phyloP scores from a whole-genome alignment of 441 rosid species.

The Arabidopsis lyrata region DNA sequence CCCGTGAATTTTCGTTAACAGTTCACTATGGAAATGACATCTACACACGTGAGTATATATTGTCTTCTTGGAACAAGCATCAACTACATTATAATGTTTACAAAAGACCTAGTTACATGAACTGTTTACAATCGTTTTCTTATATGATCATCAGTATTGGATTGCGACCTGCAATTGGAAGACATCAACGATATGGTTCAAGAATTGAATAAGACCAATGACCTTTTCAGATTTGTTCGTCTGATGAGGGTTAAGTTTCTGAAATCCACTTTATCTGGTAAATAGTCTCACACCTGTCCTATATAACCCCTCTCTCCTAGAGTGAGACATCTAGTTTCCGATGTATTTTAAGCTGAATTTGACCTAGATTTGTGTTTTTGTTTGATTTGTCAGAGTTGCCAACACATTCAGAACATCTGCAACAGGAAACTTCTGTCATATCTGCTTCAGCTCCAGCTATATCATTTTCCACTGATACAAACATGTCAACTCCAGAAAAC shows the following conservation, averaged over 20 bases:
- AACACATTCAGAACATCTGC: constrained; percentile 48
- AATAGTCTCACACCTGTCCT: background rate
- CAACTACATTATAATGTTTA: constrained; percentile 16
- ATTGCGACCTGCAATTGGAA: constrained; percentile 71
- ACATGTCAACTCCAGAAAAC: constrained; percentile 59
- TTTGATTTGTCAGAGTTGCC: constrained; percentile 52
- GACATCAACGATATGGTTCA: constrained; percentile 49
- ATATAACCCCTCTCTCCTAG: background rate
- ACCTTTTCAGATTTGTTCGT: constrained; percentile 43
- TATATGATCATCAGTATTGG: constrained; percentile 66
- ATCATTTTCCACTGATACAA: constrained; percentile 63
- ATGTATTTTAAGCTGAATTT: constrained; percentile 12
- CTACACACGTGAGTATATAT: constrained; percentile 64
- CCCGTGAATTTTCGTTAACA: constrained; percentile 61
- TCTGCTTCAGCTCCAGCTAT: constrained; percentile 69
- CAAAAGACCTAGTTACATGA: constrained; percentile 12
- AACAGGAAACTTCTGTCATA: constrained; percentile 61
- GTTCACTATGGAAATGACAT: constrained; percentile 70
- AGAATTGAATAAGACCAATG: constrained; percentile 45
- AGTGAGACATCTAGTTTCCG: background rate
- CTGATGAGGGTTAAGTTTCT: constrained; percentile 41
- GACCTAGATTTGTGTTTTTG: constrained; percentile 29
- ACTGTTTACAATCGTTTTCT: constrained; percentile 23
- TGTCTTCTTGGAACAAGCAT: background rate
- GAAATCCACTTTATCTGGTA: constrained; percentile 41